phyloP scores from a whole-genome alignment of 768 basidiomycete genomes.

The Panaeolus papilionaceus region DNA sequence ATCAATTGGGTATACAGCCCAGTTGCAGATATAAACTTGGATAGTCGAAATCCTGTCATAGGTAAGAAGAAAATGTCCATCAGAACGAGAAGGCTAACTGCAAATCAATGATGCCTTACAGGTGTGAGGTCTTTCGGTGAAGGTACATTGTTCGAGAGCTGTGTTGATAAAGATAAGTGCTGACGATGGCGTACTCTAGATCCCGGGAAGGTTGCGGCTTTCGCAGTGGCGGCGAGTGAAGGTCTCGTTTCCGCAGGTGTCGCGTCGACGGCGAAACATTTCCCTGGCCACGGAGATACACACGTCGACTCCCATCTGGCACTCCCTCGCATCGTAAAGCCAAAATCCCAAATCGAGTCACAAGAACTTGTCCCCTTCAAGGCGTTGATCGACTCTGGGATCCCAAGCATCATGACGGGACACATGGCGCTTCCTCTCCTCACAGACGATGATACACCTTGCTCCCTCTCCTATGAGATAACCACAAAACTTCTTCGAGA shows the following conservation, averaged over 20 bases:
- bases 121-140: conserved; percentile 77
- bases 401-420: conserved; percentile 73
- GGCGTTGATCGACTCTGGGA: conserved; percentile 42
- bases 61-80: conserved; percentile 43
- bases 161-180: neutral
- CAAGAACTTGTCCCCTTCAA: conserved; percentile 69
- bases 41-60: conserved; percentile 73
- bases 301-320: conserved; percentile 73
- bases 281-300: conserved; percentile 79
- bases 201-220: conserved; percentile 55
- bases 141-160: conserved; percentile 40
- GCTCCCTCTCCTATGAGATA: conserved; percentile 60
- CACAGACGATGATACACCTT: conserved; percentile 59
- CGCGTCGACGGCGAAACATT: conserved; percentile 72
- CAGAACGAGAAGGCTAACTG: neutral
- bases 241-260: conserved; percentile 57
- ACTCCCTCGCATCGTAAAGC: conserved; percentile 65
- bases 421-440: conserved; percentile 74
- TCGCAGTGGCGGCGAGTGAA: conserved; percentile 50
- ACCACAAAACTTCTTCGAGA: conserved; percentile 59
- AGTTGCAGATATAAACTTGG: conserved; percentile 76
- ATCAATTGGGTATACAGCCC: conserved; percentile 79
- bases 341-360: conserved; percentile 42
- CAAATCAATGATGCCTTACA: conserved; percentile 30
- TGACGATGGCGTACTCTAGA: conserved; percentile 43